Evolutionary conservation across 495 filamentous ascomycete species (phyloP).

Genomic region (Collariella sp.): DNA sequence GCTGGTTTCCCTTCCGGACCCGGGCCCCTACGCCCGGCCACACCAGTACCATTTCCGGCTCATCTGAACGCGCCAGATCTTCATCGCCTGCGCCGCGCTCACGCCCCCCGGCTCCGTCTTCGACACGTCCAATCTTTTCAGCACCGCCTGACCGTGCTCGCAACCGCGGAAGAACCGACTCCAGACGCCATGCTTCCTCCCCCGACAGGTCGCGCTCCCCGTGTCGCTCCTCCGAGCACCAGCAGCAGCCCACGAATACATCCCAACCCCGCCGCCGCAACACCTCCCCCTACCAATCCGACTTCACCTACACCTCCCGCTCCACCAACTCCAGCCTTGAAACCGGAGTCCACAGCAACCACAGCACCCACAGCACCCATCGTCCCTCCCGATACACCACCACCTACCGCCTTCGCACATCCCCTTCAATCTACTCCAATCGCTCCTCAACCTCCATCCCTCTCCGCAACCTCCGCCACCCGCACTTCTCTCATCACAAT

Average conservation of each 20-base stretch:
- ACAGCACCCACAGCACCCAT: too few relatives aligned
- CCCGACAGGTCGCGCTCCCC: neutral
- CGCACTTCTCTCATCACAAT: too few relatives aligned
- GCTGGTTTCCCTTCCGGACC: neutral
- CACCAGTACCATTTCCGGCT: neutral
- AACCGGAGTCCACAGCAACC: neutral
- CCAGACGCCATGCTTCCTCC: too few relatives aligned
- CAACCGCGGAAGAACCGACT: neutral
- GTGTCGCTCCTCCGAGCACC: neutral
- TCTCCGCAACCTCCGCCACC: neutral
- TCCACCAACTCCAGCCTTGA: neutral
- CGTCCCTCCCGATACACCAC: neutral
- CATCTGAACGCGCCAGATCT: neutral
- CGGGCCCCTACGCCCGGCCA: neutral
- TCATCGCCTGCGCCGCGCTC: neutral
- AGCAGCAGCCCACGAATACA: too few relatives aligned
- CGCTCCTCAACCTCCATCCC: neutral
- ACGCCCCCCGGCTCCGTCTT: too few relatives aligned
- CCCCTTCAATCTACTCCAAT: neutral
- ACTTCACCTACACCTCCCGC: neutral
- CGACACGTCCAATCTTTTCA: neutral
- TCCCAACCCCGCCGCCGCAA: too few relatives aligned
- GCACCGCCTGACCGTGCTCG: neutral
- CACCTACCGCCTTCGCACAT: neutral
- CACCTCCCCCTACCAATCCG: neutral